phyloP scores from a whole-genome alignment of 2,329 filamentous ascomycete species.

The Curvularia hawaiiensis region DNA sequence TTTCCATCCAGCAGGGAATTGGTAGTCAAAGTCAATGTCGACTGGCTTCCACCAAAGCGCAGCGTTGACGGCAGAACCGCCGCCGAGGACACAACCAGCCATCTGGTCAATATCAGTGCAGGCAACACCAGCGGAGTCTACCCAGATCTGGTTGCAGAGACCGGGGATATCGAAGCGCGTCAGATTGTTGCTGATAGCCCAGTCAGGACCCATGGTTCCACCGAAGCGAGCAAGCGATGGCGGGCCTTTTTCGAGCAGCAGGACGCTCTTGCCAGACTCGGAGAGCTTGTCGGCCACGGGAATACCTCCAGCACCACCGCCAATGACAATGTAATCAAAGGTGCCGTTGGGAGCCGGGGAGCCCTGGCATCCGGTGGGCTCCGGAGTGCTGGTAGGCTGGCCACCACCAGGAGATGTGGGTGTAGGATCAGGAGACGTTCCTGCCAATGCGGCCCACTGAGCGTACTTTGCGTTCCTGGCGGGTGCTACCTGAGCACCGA shows the following conservation, averaged over 20 bases:
- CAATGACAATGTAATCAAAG: constrained; percentile 69
- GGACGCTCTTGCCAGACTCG: constrained; percentile 67
- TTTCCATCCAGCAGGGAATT: constrained; percentile 76
- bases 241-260: constrained; percentile 59
- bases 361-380: constrained; percentile 43
- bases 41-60: constrained; percentile 72
- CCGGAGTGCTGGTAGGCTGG: constrained; percentile 24
- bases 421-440: constrained; percentile 28
- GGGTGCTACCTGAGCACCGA: constrained; percentile 52
- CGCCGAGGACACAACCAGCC: constrained; percentile 73
- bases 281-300: constrained; percentile 65
- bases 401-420: constrained; percentile 20
- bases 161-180: constrained; percentile 75
- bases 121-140: constrained; percentile 65
- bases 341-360: constrained; percentile 49
- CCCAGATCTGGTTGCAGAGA: constrained; percentile 73
- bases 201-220: constrained; percentile 64
- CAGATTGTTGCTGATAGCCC: constrained; percentile 66
- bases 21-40: constrained; percentile 70
- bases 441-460: constrained; percentile 48
- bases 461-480: constrained; percentile 54
- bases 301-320: constrained; percentile 66
- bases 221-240: constrained; percentile 68
- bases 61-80: constrained; percentile 69
- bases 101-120: constrained; percentile 75